phyloP scores from a whole-genome alignment of 176 grass and related monocot genomes.

The Lolium perenne region DNA sequence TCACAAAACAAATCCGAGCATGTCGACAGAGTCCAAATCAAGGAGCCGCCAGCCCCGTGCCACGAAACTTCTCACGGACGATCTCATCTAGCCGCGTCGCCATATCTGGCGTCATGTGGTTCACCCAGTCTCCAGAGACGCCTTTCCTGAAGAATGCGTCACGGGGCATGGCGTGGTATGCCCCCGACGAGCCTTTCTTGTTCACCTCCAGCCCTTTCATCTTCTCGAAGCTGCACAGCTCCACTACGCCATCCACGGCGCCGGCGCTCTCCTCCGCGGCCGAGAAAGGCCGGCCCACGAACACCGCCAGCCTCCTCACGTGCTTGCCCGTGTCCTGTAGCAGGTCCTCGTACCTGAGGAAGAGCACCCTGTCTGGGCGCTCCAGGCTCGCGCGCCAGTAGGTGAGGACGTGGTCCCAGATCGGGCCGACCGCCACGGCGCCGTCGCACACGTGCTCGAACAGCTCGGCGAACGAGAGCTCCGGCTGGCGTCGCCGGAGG shows the following conservation, averaged over 20 bases:
- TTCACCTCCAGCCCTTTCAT: constrained; percentile 61
- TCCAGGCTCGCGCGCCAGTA: constrained; percentile 50
- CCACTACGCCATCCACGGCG: constrained; percentile 35
- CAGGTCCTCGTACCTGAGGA: constrained; percentile 66
- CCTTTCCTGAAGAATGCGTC: constrained; percentile 49
- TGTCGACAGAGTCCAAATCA: not conserved
- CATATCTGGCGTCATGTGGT: constrained; percentile 51
- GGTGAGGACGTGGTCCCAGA: constrained; percentile 58
- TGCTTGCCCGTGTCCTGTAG: constrained; percentile 14
- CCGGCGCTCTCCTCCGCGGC: constrained; percentile 40
- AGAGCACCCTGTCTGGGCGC: constrained; percentile 36
- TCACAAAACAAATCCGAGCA: not conserved
- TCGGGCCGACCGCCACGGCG: constrained; percentile 36
- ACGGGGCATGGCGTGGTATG: not conserved
- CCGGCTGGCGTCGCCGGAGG: not conserved
- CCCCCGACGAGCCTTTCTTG: not conserved
- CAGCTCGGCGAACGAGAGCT: constrained; percentile 36
- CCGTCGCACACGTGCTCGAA: constrained; percentile 56
- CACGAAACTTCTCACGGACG: constrained; percentile 33
- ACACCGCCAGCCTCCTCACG: constrained; percentile 46
- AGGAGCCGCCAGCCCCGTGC: not conserved
- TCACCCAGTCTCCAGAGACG: constrained; percentile 53
- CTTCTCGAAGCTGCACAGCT: constrained; percentile 56
- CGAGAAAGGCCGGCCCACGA: constrained; percentile 53
- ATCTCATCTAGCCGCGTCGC: constrained; percentile 40